Conservation (phyloP, 495 filamentous ascomycete genomes). For the Cairneyella variabilis region DNA sequence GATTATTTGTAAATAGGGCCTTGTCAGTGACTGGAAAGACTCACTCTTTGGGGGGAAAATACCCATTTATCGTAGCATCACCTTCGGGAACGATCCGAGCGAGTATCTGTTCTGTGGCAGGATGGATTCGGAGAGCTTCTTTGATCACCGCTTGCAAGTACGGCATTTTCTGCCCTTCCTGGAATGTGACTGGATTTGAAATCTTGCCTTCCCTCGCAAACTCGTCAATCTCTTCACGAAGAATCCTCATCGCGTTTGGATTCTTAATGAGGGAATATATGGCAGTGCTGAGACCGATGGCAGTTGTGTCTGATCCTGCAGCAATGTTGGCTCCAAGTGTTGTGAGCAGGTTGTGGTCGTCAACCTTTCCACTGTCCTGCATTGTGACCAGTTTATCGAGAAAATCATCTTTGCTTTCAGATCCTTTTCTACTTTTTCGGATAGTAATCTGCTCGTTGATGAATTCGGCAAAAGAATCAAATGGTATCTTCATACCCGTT, state of each 20-base stretch:
- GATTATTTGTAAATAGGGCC: no score
- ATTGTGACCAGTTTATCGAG: conserved; percentile 35
- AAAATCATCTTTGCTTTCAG: no score
- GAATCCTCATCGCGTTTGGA: conserved; percentile 30
- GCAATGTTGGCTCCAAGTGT: conserved; percentile 44
- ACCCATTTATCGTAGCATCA: conserved; percentile 45
- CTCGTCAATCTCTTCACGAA: conserved; percentile 41
- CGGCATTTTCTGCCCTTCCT: conserved; percentile 47
- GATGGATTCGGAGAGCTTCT: conserved; percentile 57
- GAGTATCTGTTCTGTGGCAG: conserved; percentile 45
- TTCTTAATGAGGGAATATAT: conserved; percentile 44
- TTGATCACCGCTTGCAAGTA: conserved; percentile 62
- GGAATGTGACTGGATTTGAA: conserved; percentile 34
- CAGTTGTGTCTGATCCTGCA: conserved; percentile 53
- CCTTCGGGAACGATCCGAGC: conserved; percentile 51
- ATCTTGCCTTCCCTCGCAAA: conserved; percentile 16
- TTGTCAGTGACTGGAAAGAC: no score
- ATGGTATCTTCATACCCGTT: no score
- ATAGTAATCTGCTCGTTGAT: no score
- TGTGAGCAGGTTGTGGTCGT: conserved; percentile 42
- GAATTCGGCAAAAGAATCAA: no score
- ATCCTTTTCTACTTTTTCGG: no score
- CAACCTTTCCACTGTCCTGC: conserved; percentile 46
- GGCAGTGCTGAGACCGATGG: conserved; percentile 41
- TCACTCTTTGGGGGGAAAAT: conserved; percentile 44